Base-by-base conservation (phyloP, 2,329 filamentous ascomycete genomes). In the Botrytis squamosa region DNA sequence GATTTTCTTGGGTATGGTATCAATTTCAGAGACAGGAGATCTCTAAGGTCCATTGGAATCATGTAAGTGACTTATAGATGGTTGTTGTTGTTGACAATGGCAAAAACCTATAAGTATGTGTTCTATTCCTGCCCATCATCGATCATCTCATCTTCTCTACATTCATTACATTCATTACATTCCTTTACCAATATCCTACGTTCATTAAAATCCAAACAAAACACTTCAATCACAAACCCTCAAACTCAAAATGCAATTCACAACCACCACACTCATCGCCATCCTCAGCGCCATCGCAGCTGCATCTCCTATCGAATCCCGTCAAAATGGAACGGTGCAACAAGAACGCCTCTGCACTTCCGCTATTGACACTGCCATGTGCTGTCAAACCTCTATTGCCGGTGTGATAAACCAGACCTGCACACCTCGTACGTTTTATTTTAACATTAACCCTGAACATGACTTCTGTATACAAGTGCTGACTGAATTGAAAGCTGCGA, bases 321-420 rank as follows among this genome's bases (percentile, higher is more conserved):
- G 55, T n/a, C 49, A 57, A 49, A 22, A 20, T 9, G 36, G 5
- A 9, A 57, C n/a, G 6, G 3, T 2, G n/a, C n/a, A n/a, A 3
- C 49, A 16, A 29, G 52, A 29, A 29, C 52, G 9, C 33, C 42
- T 72, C n/a, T 72, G 70, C 70, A 64, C 20, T 44, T 55, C 70
- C 4, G 81, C 81, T 55, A 25, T 71, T 77, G 79, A 78, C 76
- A 83, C 78, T 49, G 78, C 86, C 6, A 85, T 87, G 76, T 91
- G 89, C 84, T 91, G 89, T 79, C 86, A 88, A 25, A 89, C 88
- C 38, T 88, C 90, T 76, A 84, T 91, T 52, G 85, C 90, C 59
- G 85, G 87, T 75, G 76, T 90, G 73, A 87, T 85, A 3, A 83
- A 88, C 79, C 82, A 90, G 38, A 83, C 91, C 83, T 91, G 89